These are phyloP conservation scores for Fusarium euwallaceae DNA, from an alignment of 2,329 filamentous ascomycete species.

Conservation along the genomic window DNA sequence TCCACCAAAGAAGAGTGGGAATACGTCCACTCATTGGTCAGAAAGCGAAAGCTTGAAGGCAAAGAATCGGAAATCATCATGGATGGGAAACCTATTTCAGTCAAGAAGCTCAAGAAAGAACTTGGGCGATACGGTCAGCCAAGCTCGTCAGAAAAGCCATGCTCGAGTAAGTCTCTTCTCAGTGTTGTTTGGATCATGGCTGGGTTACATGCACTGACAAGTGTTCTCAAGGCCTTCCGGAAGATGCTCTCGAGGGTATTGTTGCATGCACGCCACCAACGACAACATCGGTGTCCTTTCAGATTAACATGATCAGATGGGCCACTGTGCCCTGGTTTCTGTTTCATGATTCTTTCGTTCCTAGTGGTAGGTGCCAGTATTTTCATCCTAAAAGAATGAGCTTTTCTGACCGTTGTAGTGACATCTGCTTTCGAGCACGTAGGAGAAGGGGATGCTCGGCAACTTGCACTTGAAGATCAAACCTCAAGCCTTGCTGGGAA, in stretches of 20 bases:
- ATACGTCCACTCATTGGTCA: not conserved
- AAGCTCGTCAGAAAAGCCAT: too few relatives aligned
- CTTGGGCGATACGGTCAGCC: not conserved
- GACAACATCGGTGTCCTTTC: not conserved
- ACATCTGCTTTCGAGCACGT: not conserved
- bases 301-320: not conserved
- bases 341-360: not conserved
- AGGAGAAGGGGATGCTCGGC: not conserved
- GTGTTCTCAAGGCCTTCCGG: not conserved
- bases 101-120: slow-evolving; percentile 4
- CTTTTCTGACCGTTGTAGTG: not conserved
- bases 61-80: not conserved
- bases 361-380: not conserved
- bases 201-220: not conserved
- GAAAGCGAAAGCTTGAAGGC: not conserved
- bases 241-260: not conserved
- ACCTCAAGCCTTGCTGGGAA: not conserved
- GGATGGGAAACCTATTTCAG: not conserved
- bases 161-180: not conserved
- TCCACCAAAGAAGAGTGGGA: not conserved
- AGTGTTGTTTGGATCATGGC: not conserved
- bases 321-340: not conserved
- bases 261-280: not conserved
- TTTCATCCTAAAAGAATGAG: not conserved
- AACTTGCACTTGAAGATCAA: not conserved